Percentiles rank a stretch among this genome's conserved stretches.
Conservation (phyloP, 1,284 basidiomycete genomes). For the Cerrena zonata region DNA sequence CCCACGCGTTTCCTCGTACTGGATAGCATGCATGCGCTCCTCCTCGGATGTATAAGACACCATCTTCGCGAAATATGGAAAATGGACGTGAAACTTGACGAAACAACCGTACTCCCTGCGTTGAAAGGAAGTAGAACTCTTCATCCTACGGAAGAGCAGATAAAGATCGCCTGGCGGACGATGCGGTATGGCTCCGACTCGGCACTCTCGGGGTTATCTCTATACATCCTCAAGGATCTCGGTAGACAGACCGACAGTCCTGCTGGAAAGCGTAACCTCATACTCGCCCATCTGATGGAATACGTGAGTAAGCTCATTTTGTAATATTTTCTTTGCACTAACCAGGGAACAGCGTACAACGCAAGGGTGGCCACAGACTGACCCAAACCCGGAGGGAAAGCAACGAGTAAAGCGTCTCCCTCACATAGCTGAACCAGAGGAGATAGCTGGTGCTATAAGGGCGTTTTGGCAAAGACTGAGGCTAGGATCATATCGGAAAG, state of each 20-base stretch:
- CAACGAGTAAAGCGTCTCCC: too few relatives aligned
- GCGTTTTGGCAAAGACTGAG: neutral
- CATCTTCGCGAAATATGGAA: neutral
- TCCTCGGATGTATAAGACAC: neutral
- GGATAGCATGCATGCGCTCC: slow-evolving; percentile 33
- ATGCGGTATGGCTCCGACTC: neutral
- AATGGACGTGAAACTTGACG: neutral
- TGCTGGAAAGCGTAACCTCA: neutral
- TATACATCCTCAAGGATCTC: neutral
- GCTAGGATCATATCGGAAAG: neutral
- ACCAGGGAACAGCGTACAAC: neutral
- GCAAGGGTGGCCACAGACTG: neutral
- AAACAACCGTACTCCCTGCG: neutral
- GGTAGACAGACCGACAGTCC: neutral
- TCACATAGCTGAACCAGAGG: neutral
- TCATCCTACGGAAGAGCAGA: neutral
- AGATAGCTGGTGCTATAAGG: neutral
- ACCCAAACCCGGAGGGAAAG: neutral
- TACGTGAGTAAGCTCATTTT: neutral
- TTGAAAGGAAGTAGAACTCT: neutral
- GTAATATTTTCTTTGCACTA: too few relatives aligned
- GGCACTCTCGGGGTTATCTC: neutral
- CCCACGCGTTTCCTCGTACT: slow-evolving; percentile 26
- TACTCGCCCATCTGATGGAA: neutral
- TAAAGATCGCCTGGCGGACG: neutral